Evolutionary conservation across 176 grass and related monocot genomes (phyloP).

Genomic region (Areca catechu): DNA sequence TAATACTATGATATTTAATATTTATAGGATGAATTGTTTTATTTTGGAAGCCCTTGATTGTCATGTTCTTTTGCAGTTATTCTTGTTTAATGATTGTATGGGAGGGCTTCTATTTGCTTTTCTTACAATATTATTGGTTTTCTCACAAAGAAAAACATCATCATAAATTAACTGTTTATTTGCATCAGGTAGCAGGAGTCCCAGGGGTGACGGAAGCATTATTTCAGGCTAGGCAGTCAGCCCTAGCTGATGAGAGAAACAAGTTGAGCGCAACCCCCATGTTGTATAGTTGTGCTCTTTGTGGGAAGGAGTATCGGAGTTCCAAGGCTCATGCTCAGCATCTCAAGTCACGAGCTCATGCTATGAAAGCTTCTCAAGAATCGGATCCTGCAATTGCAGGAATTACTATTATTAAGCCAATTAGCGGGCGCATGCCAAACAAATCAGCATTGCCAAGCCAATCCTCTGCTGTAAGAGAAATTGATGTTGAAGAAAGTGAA

Average conservation of each 20-base stretch:
- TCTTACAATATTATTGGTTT: not conserved
- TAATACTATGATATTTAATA: no score
- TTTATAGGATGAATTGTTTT: no score
- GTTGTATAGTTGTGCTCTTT: slow-evolving; percentile 81
- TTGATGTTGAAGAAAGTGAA: slow-evolving; percentile 31
- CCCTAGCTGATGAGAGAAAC: slow-evolving; percentile 46
- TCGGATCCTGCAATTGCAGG: slow-evolving; percentile 54
- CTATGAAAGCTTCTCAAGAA: slow-evolving; percentile 63
- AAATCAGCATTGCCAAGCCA: slow-evolving; percentile 1
- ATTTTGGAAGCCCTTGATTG: no score
- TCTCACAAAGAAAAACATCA: not conserved
- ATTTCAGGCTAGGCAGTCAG: slow-evolving; percentile 69
- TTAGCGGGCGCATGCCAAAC: slow-evolving; percentile 33
- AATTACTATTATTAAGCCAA: slow-evolving; percentile 64
- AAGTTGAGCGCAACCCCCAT: slow-evolving; percentile 49
- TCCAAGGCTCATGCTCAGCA: slow-evolving; percentile 73
- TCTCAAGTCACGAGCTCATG: slow-evolving; percentile 66
- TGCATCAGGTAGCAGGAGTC: slow-evolving; percentile 70
- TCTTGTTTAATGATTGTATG: no score
- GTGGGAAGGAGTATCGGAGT: slow-evolving; percentile 87
- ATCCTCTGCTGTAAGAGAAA: slow-evolving; percentile 30
- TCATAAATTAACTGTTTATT: not conserved
- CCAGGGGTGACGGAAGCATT: slow-evolving; percentile 79
- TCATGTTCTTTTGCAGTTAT: no score
- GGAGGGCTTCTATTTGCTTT: no score